Percentiles rank a stretch among this genome's conserved stretches.
Conservation (phyloP, 176 grass and related monocot genomes). For the Otatea glauca region DNA sequence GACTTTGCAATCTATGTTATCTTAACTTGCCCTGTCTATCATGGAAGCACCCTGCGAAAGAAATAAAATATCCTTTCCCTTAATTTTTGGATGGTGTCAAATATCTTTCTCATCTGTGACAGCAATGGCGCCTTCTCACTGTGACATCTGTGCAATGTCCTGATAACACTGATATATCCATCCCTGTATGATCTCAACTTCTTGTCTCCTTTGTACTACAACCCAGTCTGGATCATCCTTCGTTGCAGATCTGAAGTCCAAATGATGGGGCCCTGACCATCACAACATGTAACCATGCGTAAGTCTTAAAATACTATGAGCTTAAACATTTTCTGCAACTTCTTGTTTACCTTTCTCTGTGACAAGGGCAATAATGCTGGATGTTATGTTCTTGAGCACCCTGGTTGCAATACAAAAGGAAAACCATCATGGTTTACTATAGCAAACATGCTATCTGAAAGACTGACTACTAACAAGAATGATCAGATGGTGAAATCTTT, state of each 20-base stretch:
- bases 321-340: background rate
- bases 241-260: constrained; percentile 75
- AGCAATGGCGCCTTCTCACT: too few relatives aligned
- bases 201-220: constrained; percentile 71
- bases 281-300: background rate
- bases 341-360: constrained; percentile 80
- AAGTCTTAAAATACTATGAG: constrained; percentile 6
- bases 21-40: constrained; percentile 18
- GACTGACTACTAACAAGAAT: constrained; percentile 6
- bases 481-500: constrained; percentile 11
- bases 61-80: background rate
- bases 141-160: too few relatives aligned
- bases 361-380: constrained; percentile 84
- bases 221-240: constrained; percentile 87
- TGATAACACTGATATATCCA: too few relatives aligned
- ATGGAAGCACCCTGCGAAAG: constrained; percentile 24
- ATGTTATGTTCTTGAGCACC: constrained; percentile 93
- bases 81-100: background rate
- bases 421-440: background rate
- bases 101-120: too few relatives aligned
- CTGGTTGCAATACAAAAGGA: constrained; percentile 41
- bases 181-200: too few relatives aligned
- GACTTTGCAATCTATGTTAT: constrained; percentile 9
- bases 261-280: constrained; percentile 80
- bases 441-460: background rate